Evolutionary conservation across 139 green algal species (phyloP), one percentile per base, ranked within the genome.

Genomic region (Trebouxia sp.): DNA sequence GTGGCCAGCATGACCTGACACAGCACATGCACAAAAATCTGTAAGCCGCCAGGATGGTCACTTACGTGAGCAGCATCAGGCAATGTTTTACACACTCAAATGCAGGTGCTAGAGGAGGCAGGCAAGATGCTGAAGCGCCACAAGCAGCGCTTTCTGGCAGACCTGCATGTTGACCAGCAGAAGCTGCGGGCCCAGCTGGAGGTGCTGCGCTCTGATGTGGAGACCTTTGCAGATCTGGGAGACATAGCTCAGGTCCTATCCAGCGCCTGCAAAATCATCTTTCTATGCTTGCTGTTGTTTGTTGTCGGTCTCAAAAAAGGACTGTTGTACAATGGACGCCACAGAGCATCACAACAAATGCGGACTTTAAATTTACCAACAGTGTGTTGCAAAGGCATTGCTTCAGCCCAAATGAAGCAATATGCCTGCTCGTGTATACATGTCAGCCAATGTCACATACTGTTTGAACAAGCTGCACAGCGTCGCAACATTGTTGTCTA

Each of bases 201-300:
- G 51, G 80, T 90, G 83, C 84, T 94, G 42, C 79, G 51, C 80
- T 62, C 72, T 7, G 90, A 94, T 76, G 85, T 92, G 38, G 85
- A 90, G 12, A 37, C 82, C 35, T 94, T 95, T 76, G 80, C 89
- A 37, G 50, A 58, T 56, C 70, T 90, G 65, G 92, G 91, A 39
- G 89, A 94, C 81, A 86, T 93, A 14, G 82, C 87, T n/a, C 43
- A 79, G 72, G 72, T 79, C 20, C 11, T 0, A 9, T 24, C n/a
- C n/a, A n/a, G 24, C 11, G 45, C 24, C 14, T 74, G 67, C n/a
- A n/a, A n/a, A n/a, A n/a, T n/a, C n/a, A n/a, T n/a, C n/a, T n/a
- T n/a, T n/a, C n/a, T n/a, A n/a, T n/a, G n/a, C n/a, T n/a, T n/a
- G n/a, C n/a, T n/a, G n/a, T n/a, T n/a, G n/a, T n/a, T n/a, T n/a